Base-by-base conservation (phyloP, 2,329 filamentous ascomycete species). In the Nigrograna mackinnonii region DNA sequence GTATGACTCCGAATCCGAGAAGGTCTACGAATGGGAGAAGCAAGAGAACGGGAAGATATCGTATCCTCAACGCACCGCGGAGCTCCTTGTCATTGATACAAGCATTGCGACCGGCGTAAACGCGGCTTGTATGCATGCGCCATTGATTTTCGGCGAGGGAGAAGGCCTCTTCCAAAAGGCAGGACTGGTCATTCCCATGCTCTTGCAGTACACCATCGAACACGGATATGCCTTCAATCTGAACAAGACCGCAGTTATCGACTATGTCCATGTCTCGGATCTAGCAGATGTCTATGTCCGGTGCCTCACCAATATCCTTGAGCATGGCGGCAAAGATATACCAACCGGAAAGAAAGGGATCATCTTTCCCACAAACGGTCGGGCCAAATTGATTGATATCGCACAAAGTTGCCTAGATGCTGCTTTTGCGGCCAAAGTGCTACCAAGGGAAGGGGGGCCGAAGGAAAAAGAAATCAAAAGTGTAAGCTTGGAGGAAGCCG, bases 211-310 rank as follows among this genome's bases (percentile, higher is more conserved):
- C 20, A 43, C 49, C 13, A 35, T 56, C 4, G 39, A 52, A 30
- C 48, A 54, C 35, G 48, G 52, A 1, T 42, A 57, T 33, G 54
- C 47, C 2, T 54, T 43, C 30, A 56, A 52, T 22, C 35, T 54
- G 5, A 52, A 52, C 20, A 47, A 56, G 5, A 48, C 43, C 16
- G 52, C 46, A 6, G 51, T 51, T n/a, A 50, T 57, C 18, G 52
- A 56, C 31, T 50, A 45, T 37, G 47, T 54, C 6, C 52, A 57
- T 22, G 35, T 57, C 2, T 4, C 41, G 2, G 52, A 57, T 31
- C 38, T 55, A 7, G 52, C 50, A 7, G 44, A 47, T 17, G 36
- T 52, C 5, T 54, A 44, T 6, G 40, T 57, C 13, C 48, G 49
- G 1, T 28, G 52, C 20, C 34, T 52, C 17, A 37, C 44, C 2